Evolutionary conservation across 108 stramenopile species (phyloP).

Genomic region (Mayamaea pseudoterrestris): DNA sequence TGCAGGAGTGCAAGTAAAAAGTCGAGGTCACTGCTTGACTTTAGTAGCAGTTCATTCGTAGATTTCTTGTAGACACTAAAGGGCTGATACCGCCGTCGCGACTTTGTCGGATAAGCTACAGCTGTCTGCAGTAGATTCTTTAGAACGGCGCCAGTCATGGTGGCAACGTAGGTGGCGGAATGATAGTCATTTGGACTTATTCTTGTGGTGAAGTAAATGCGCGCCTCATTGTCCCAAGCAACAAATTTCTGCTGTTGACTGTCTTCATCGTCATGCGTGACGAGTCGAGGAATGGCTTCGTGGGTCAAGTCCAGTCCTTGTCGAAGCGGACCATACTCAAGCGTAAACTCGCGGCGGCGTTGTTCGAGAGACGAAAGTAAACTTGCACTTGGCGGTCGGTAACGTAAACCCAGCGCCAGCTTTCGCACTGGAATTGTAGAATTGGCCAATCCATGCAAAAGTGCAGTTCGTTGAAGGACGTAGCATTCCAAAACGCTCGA

Average conservation of each 20-base stretch:
- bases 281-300: conserved; percentile 47
- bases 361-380: no score
- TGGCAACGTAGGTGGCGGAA: conserved; percentile 70
- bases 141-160: conserved; percentile 67
- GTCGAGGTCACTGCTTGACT: conserved; percentile 48
- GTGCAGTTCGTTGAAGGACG: conserved; percentile 43
- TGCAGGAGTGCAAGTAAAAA: conserved; percentile 53
- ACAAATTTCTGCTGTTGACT: conserved; percentile 14
- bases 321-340: conserved; percentile 77
- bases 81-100: conserved; percentile 63
- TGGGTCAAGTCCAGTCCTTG: conserved; percentile 29
- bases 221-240: conserved; percentile 64
- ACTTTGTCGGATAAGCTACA: conserved; percentile 37
- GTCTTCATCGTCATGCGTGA: conserved; percentile 18
- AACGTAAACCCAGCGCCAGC: conserved; percentile 56
- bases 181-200: conserved; percentile 28
- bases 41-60: conserved; percentile 14
- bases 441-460: conserved; percentile 30
- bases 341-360: conserved; percentile 46
- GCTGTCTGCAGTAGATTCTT: conserved; percentile 48
- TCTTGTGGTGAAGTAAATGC: conserved; percentile 50
- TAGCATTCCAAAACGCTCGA: conserved; percentile 76
- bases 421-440: conserved; percentile 45
- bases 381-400: conserved; percentile 41
- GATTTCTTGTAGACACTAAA: conserved; percentile 31